Evolutionary conservation across 2,329 filamentous ascomycete species (phyloP), one percentile per base, ranked within the genome.

Genomic region (Venturia effusa): DNA sequence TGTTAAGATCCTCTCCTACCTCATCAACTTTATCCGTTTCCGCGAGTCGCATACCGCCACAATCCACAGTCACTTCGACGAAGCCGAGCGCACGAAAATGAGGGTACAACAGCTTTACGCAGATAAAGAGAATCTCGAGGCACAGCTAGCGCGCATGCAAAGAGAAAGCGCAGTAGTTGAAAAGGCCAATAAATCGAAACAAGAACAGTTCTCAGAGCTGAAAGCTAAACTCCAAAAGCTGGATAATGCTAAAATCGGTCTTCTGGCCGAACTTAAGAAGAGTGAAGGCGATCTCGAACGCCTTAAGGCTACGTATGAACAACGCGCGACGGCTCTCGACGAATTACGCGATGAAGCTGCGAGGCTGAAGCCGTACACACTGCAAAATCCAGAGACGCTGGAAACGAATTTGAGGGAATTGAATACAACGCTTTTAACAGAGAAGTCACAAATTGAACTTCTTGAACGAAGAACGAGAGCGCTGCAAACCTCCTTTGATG

Each of bases 11-110:
- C 94, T 99, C 74, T 96, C 90, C 68, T 97, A 97, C 76, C 84
- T 97, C 67, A 99, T 99, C 80, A 99, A 99, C 77, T 99, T 99
- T 76, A 92, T 97, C 69, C 87, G 94, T 62, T 99, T 97, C 78
- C 89, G 94, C 70, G 92, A 97, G 78, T 92, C 88, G 67, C 93
- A 97, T 75, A 95, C 92, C 0, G 80, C 81, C 45, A 86, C 94
- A 37, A 96, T 97, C 67, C 92, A 97, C 73, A 86, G 95, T 74
- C 89, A 97, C 76, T 94, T 94, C 79, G 94, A 96, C 79, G 92
- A 90, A 70, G 85, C 89, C 15, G 91, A 97, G 76, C 85, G 84
- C 65, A 92, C 89, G 1, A 97, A 96, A 77, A 81, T 87, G 62
- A 86, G 89, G 66, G 97, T 97, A 71, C 93, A 97, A 76, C 83